Evolutionary conservation across 805 yeast species (phyloP).

Genomic region (Ogataea minuta): DNA sequence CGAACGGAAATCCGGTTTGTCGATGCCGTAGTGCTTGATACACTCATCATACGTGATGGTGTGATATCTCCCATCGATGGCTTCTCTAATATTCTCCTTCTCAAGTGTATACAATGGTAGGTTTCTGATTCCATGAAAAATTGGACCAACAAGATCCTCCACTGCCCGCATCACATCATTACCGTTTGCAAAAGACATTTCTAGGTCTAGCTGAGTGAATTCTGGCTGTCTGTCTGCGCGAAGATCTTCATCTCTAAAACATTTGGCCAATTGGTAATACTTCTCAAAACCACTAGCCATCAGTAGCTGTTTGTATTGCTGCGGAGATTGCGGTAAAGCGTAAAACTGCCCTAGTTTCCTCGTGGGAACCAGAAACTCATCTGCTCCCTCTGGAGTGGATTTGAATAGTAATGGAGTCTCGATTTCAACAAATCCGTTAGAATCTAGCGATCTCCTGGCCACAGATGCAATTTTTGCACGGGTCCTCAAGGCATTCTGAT

Average conservation of each 20-base stretch:
- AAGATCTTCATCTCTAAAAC: constrained; percentile 95
- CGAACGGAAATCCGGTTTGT: constrained; percentile 88
- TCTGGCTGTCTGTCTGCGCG: constrained; percentile 96
- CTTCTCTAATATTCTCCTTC: background rate
- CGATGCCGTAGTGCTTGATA: constrained; percentile 76
- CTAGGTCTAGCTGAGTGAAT: constrained; percentile 95
- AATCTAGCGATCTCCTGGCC: constrained; percentile 38
- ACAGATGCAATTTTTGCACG: constrained; percentile 55
- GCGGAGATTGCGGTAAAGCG: constrained; percentile 97
- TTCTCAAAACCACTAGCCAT: constrained; percentile 90
- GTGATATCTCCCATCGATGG: constrained; percentile 16
- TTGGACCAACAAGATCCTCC: constrained; percentile 49
- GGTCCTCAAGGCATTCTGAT: constrained; percentile 52
- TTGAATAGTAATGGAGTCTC: constrained; percentile 94
- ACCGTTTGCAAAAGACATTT: constrained; percentile 78
- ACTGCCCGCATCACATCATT: constrained; percentile 66
- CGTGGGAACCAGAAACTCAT: constrained; percentile 93
- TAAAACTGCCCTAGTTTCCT: constrained; percentile 61
- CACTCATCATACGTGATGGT: constrained; percentile 67
- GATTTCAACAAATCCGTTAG: constrained; percentile 63
- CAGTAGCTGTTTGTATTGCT: constrained; percentile 90
- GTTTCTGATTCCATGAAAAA: constrained; percentile 53
- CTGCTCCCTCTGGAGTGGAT: constrained; percentile 97
- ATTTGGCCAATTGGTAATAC: constrained; percentile 88
- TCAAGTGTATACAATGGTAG: constrained; percentile 25